These are phyloP conservation scores for Sclerotinia glacialis DNA, from an alignment of 2,329 filamentous ascomycete species.

Conservation along the genomic window DNA sequence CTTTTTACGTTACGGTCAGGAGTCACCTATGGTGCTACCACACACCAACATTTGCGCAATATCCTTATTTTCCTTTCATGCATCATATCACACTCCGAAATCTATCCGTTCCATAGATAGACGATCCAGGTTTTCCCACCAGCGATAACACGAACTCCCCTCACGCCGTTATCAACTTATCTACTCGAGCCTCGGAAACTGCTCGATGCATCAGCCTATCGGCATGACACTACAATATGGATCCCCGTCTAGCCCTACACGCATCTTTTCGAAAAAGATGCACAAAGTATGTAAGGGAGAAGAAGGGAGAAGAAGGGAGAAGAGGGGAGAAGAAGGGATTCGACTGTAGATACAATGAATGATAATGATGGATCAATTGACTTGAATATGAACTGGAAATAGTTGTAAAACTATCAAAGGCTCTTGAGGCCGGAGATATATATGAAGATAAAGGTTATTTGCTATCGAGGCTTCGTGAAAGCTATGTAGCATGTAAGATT, in stretches of 20 bases:
- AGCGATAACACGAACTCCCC: constrained; percentile 22
- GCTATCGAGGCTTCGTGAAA: not conserved
- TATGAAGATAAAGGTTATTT: not conserved
- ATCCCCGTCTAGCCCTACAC: constrained; percentile 20
- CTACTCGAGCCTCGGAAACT: constrained; percentile 8
- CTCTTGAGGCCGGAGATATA: not conserved
- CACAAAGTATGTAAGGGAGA: constrained; percentile 20
- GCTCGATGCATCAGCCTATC: constrained; percentile 16
- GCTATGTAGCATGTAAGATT: not conserved
- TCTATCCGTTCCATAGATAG: not conserved
- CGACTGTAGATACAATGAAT: not conserved
- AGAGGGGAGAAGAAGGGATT: constrained; percentile 11
- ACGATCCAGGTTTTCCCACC: constrained; percentile 1
- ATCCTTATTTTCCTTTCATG: not conserved
- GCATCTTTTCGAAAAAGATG: constrained; percentile 8
- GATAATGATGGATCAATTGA: not conserved
- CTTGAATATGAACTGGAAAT: not conserved
- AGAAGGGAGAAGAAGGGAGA: not conserved
- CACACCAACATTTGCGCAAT: not conserved
- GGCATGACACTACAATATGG: constrained; percentile 16
- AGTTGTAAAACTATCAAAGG: not conserved
- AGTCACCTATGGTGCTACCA: not conserved
- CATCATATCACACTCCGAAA: constrained; percentile 4
- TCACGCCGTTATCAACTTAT: constrained; percentile 21
- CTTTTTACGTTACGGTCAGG: not conserved